These are phyloP conservation scores for Leptomonas pyrrhocoris DNA, from an alignment of 208 protist genomes.

Conservation along the genomic window DNA sequence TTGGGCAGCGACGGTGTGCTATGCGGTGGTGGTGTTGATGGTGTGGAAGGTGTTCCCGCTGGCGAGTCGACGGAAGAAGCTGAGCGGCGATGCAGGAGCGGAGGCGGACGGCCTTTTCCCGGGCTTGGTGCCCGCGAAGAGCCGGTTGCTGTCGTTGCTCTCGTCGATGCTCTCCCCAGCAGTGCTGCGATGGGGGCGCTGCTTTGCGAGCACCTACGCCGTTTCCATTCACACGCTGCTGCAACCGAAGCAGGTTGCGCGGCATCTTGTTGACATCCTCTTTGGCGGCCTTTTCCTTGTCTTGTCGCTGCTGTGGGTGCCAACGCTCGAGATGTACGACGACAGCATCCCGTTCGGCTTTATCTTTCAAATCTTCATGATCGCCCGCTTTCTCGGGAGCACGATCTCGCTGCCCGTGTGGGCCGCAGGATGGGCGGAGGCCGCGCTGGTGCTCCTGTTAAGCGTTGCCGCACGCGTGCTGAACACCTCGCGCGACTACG, in stretches of 20 bases:
- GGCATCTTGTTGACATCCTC: conserved; percentile 64
- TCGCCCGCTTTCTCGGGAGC: conserved; percentile 37
- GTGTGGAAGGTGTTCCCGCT: neutral
- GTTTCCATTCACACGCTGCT: conserved; percentile 12
- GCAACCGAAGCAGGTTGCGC: conserved; percentile 25
- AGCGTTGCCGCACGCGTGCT: conserved; percentile 18
- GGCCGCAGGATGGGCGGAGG: conserved; percentile 25
- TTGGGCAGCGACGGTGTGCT: conserved; percentile 15
- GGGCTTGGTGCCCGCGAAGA: neutral
- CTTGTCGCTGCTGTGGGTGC: conserved; percentile 93
- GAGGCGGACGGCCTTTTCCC: neutral
- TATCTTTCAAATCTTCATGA: conserved; percentile 49
- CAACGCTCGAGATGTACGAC: conserved; percentile 51
- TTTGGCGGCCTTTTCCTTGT: conserved; percentile 90
- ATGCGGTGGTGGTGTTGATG: neutral
- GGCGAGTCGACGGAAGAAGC: no score
- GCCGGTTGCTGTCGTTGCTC: no score
- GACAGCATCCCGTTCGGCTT: conserved; percentile 52
- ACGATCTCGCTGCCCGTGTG: conserved; percentile 27
- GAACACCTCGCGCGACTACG: conserved; percentile 27
- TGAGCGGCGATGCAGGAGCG: neutral
- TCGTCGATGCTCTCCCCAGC: neutral
- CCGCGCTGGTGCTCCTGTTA: conserved; percentile 15
- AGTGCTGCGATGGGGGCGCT: neutral
- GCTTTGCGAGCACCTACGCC: conserved; percentile 4